phyloP scores from a whole-genome alignment of 177 flowering plant genomes.

The Tripterygium wilfordii region DNA sequence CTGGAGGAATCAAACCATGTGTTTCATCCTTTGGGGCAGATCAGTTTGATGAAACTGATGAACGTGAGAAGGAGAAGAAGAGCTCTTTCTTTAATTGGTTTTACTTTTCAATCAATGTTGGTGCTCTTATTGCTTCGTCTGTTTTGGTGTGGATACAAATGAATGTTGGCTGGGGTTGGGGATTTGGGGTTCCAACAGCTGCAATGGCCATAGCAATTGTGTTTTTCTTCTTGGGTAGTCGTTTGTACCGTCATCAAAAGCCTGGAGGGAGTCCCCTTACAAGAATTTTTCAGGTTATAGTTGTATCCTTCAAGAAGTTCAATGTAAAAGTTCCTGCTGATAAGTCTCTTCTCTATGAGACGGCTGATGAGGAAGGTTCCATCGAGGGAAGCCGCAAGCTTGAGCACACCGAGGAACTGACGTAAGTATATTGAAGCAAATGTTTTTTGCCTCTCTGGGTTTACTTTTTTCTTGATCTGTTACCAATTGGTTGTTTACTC shows the following conservation, averaged over 20 bases:
- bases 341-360: constrained; percentile 35
- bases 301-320: constrained; percentile 29
- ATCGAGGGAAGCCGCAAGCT: constrained; percentile 45
- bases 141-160: constrained; percentile 49
- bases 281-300: constrained; percentile 36
- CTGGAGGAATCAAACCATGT: constrained; percentile 71
- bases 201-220: constrained; percentile 40
- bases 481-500: too few species aligned
- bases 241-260: constrained; percentile 28
- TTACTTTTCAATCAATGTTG: constrained; percentile 52
- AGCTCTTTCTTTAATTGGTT: constrained; percentile 71
- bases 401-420: constrained; percentile 30
- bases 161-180: constrained; percentile 55
- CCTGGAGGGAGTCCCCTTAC: constrained; percentile 51
- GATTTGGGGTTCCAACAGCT: constrained; percentile 56
- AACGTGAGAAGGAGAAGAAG: constrained; percentile 35
- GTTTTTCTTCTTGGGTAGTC: constrained; percentile 33
- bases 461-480: not conserved
- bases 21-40: constrained; percentile 74
- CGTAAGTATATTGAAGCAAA: constrained; percentile 13
- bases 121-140: constrained; percentile 45
- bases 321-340: constrained; percentile 23
- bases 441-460: not conserved
- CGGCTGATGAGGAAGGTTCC: constrained; percentile 20
- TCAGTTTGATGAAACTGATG: constrained; percentile 59